A percentile compares a stretch with the other conserved stretches of the same genome.
These are phyloP conservation scores for Veloporphyrellus conicus DNA, from an alignment of 1,284 basidiomycete genomes.

Conservation along the genomic window DNA sequence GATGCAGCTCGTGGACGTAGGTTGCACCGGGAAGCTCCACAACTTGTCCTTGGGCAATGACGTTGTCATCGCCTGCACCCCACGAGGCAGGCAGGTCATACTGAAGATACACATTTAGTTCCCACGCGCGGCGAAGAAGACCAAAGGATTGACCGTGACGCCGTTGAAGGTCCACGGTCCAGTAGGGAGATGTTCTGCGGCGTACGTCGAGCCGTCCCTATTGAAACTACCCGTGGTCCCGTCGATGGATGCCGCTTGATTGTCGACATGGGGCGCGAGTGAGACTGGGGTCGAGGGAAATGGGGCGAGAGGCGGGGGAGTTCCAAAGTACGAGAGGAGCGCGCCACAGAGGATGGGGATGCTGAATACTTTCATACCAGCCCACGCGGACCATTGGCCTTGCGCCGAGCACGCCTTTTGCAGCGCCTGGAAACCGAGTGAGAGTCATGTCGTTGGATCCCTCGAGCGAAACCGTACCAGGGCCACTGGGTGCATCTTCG, in stretches of 20 bases:
- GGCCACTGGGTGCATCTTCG: slow-evolving; percentile 1
- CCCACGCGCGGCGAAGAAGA: not conserved
- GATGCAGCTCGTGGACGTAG: slow-evolving; percentile 40
- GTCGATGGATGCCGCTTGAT: slow-evolving; percentile 37
- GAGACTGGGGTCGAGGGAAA: slow-evolving; percentile 27
- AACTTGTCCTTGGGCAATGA: slow-evolving; percentile 38
- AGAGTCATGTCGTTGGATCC: not conserved
- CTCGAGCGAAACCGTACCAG: slow-evolving; percentile 6
- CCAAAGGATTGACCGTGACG: slow-evolving; percentile 29
- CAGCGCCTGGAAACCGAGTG: slow-evolving; percentile 9
- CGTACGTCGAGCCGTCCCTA: slow-evolving; percentile 35
- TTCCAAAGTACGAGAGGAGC: not conserved
- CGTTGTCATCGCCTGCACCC: slow-evolving; percentile 39
- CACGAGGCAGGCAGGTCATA: slow-evolving; percentile 41
- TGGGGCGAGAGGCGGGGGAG: not conserved
- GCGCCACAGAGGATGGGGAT: slow-evolving; percentile 19
- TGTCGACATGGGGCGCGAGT: slow-evolving; percentile 32
- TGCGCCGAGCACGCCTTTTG: slow-evolving; percentile 13
- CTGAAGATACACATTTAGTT: slow-evolving; percentile 16
- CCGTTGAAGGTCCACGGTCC: slow-evolving; percentile 33
- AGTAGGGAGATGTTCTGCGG: slow-evolving; percentile 32
- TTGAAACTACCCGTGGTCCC: slow-evolving; percentile 38
- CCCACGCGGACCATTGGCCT: slow-evolving; percentile 7
- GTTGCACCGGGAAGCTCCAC: slow-evolving; percentile 31
- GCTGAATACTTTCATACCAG: slow-evolving; percentile 14